Conservation (phyloP, 257 asterid genomes). For the Solanum paucissectum region DNA sequence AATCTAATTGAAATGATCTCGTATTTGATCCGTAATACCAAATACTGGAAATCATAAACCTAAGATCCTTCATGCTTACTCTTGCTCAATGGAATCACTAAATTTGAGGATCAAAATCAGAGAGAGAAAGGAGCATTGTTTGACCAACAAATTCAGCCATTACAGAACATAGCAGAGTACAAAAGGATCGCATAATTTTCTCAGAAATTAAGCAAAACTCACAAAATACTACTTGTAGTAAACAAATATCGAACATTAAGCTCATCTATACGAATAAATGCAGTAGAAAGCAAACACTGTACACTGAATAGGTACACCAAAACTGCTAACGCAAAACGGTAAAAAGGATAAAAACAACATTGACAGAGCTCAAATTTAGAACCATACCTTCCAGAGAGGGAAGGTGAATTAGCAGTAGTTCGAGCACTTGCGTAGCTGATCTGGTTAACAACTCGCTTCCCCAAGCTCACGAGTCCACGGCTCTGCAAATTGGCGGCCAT, state of each 20-base stretch:
- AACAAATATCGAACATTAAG: not conserved
- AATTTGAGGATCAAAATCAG: not conserved
- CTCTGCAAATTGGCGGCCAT: slow-evolving; percentile 59
- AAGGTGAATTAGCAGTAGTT: slow-evolving; percentile 2
- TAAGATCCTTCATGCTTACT: not conserved
- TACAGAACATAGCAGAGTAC: not conserved
- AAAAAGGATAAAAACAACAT: not conserved
- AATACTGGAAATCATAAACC: not conserved
- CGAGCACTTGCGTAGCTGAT: slow-evolving; percentile 15
- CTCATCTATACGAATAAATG: not conserved
- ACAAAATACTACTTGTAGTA: not conserved
- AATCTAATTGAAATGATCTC: not conserved
- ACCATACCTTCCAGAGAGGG: slow-evolving; percentile 20
- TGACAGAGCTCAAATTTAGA: not conserved
- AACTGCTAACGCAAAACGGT: not conserved
- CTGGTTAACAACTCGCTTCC: slow-evolving; percentile 31
- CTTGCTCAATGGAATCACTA: not conserved
- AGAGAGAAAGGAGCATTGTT: not conserved
- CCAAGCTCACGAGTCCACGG: slow-evolving; percentile 32
- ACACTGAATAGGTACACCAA: not conserved
- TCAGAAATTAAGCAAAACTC: not conserved
- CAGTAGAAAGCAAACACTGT: not conserved
- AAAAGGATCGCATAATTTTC: not conserved
- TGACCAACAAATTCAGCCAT: not conserved
- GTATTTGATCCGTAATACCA: not conserved